Percentiles rank a stretch among this genome's conserved stretches.
phyloP scores from a whole-genome alignment of 2,329 filamentous ascomycete genomes.

The Diplodia scrobiculata region DNA sequence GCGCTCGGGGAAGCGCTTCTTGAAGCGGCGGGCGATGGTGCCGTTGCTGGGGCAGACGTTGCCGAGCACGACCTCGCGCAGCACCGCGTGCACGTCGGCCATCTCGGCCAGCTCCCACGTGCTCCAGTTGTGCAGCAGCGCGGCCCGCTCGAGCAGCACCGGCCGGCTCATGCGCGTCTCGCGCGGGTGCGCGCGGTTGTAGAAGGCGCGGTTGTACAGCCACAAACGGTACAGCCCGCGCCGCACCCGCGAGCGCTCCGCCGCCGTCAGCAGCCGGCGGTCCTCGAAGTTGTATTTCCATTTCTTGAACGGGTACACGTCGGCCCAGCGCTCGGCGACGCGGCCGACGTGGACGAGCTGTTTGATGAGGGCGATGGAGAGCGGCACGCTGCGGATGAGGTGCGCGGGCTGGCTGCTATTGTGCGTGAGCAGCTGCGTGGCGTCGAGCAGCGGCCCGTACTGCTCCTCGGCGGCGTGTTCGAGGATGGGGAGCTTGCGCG shows the following conservation, averaged over 20 bases:
- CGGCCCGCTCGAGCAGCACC: conserved; percentile 55
- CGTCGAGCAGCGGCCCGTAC: conserved; percentile 61
- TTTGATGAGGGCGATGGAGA: conserved; percentile 58
- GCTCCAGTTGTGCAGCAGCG: conserved; percentile 62
- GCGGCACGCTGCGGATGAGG: conserved; percentile 54
- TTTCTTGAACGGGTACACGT: conserved; percentile 65
- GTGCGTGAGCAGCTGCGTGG: conserved; percentile 62
- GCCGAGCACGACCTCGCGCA: conserved; percentile 58
- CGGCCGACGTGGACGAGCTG: conserved; percentile 59
- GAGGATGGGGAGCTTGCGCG: conserved; percentile 59
- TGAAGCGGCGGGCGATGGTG: conserved; percentile 61
- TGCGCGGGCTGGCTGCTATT: conserved; percentile 63
- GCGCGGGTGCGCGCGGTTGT: conserved; percentile 56
- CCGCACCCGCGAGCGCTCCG: conserved; percentile 56
- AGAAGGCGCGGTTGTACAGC: conserved; percentile 62
- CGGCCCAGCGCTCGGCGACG: conserved; percentile 60
- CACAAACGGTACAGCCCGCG: conserved; percentile 63
- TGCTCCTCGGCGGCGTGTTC: conserved; percentile 57
- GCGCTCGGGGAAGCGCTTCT: conserved; percentile 57
- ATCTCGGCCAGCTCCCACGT: conserved; percentile 60
- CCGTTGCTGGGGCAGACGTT: conserved; percentile 65
- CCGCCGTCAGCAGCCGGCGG: conserved; percentile 55
- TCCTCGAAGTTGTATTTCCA: conserved; percentile 61
- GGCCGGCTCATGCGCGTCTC: conserved; percentile 52
- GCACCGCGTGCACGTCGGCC: conserved; percentile 59